Evolutionary conservation across 2,329 filamentous ascomycete species (phyloP).

Genomic region (Grosmannia penicillata): DNA sequence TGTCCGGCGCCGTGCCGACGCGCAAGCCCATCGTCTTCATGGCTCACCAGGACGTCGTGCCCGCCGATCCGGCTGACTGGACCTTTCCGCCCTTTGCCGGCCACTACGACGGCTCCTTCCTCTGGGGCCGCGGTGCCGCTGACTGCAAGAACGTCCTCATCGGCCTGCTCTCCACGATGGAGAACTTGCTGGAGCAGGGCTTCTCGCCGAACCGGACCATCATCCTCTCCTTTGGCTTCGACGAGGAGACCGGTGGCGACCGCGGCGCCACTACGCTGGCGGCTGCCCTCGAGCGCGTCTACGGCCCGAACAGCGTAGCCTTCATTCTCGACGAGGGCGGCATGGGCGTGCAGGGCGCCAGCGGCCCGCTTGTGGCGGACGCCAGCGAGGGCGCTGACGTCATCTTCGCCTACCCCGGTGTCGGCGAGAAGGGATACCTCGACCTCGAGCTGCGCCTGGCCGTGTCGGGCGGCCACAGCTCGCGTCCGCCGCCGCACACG

Average conservation of each 20-base stretch:
- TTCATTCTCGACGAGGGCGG: constrained; percentile 44
- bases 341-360: constrained; percentile 26
- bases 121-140: constrained; percentile 45
- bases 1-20: constrained; percentile 30
- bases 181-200: constrained; percentile 31
- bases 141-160: constrained; percentile 49
- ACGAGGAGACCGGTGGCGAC: constrained; percentile 40
- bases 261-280: constrained; percentile 35
- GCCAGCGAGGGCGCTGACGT: constrained; percentile 6
- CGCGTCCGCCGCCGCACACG: constrained; percentile 37
- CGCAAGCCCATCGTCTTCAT: constrained; percentile 42
- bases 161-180: constrained; percentile 37
- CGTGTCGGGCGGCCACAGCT: constrained; percentile 43
- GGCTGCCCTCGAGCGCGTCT: constrained; percentile 26
- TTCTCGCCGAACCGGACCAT: constrained; percentile 39
- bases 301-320: constrained; percentile 38
- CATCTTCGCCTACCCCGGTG: constrained; percentile 38
- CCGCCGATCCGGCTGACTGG: constrained; percentile 37
- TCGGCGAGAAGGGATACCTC: constrained; percentile 44
- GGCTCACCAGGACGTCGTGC: constrained; percentile 50
- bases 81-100: constrained; percentile 43
- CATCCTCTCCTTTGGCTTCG: constrained; percentile 44
- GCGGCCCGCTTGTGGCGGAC: constrained; percentile 44
- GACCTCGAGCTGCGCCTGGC: constrained; percentile 40
- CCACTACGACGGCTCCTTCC: constrained; percentile 36